Evolutionary conservation across 2,329 filamentous ascomycete genomes (phyloP), one percentile per base, ranked within the genome.

Genomic region (Ophiostoma sp.): DNA sequence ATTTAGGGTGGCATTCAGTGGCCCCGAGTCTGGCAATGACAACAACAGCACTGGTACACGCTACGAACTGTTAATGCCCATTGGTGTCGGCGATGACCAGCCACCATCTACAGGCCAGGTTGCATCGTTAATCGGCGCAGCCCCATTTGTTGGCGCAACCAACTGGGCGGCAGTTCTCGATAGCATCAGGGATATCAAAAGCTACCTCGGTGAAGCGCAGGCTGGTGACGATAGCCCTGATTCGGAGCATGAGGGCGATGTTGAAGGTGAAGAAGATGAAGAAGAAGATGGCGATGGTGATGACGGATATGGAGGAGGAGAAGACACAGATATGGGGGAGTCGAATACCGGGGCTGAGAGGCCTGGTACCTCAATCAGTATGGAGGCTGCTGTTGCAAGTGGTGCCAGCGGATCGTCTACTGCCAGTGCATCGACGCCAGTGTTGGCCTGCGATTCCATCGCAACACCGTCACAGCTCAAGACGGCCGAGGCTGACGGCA

Each of bases 91-190:
- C 1, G 67, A n/a, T 10, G 48, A 11, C 8, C 64, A 15, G 2
- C 62, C 13, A 8, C 57, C 57, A 4, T 62, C 57, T 20, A 33
- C 8, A 36, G 57, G 17, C n/a, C 67, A 20, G 39, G 69, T 71
- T 62, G 15, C 68, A 1, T 27, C n/a, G 13, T 60, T 73, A 44
- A 57, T 71, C 17, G 73, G 67, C 31, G 67, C 73, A 52, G 67
- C 69, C 2, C 72, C 72, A 7, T 82, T 80, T 66, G 76, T 78
- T 17, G 80, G 79, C 0, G 76, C 78, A 3, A 82, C 81, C 4
- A 79, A 80, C 48, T 83, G 80, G 79, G 75, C 78, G 3, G 78
- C 81, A 0, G 74, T 83, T 33, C 79, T 83, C 4, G 78, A 81
- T 54, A 78, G 79, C 70, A 82, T 83, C 60, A 79, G 76, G 23